Conservation (phyloP, 371 early-diverging fungal genomes). For the Apophysomyces ossiformis region DNA sequence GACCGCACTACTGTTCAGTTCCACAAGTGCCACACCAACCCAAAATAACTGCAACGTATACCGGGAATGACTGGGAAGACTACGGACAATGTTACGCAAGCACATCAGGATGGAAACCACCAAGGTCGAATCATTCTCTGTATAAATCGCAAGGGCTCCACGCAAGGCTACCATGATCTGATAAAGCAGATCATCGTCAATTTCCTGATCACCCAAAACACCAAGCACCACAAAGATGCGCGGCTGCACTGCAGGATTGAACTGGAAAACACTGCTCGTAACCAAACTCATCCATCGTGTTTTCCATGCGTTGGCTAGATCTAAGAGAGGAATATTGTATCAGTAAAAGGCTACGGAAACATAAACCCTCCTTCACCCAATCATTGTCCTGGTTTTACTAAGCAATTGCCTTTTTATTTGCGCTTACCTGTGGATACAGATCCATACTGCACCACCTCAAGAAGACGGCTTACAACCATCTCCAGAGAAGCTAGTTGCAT, state of each 20-base stretch:
- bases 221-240: conserved; percentile 93
- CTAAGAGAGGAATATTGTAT: conserved; percentile 28
- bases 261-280: conserved; percentile 90
- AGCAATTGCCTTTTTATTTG: neutral
- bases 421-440: conserved; percentile 73
- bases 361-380: neutral
- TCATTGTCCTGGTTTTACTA: no score
- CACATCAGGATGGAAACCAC: conserved; percentile 88
- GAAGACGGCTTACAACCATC: conserved; percentile 76
- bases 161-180: conserved; percentile 88
- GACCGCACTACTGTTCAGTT: conserved; percentile 81
- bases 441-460: conserved; percentile 80
- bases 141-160: conserved; percentile 83
- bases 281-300: conserved; percentile 92
- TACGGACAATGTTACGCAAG: conserved; percentile 84
- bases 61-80: conserved; percentile 77
- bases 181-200: conserved; percentile 86
- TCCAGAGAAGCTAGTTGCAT: conserved; percentile 79
- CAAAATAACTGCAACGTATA: conserved; percentile 88
- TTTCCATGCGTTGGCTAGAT: conserved; percentile 82
- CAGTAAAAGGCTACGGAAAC: neutral
- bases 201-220: conserved; percentile 84
- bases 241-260: conserved; percentile 92
- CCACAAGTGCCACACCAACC: conserved; percentile 85
- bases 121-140: conserved; percentile 77